Percentiles rank a stretch among this genome's conserved stretches.
phyloP scores from a whole-genome alignment of 345 rosid genomes.

The Anastatica hierochuntica region DNA sequence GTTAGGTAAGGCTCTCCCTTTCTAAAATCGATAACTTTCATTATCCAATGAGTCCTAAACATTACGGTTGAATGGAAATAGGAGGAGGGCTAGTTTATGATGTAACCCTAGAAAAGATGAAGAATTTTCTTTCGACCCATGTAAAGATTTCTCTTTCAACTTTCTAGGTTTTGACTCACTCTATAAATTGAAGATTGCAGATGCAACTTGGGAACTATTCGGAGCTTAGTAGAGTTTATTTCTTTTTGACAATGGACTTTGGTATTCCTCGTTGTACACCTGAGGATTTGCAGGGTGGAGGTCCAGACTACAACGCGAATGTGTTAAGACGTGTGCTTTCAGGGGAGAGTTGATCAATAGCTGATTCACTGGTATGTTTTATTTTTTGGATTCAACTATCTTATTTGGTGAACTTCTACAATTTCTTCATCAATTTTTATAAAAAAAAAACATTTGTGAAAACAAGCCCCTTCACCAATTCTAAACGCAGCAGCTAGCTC shows the following conservation, averaged over 20 bases:
- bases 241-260: conserved; percentile 55
- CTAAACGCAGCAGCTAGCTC: conserved; percentile 95
- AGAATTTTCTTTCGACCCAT: conserved; percentile 76
- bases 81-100: conserved; percentile 73
- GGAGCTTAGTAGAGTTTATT: not conserved
- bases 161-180: not conserved
- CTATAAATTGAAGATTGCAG: not conserved
- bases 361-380: conserved; percentile 67
- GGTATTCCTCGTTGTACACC: conserved; percentile 85
- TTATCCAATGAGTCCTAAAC: not conserved
- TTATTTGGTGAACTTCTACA: not conserved
- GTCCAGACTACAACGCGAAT: conserved; percentile 59
- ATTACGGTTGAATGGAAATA: conserved; percentile 16
- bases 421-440: not conserved
- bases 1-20: conserved; percentile 39
- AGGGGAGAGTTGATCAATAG: conserved; percentile 71
- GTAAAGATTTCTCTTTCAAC: conserved; percentile 31
- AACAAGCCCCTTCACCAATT: too few relatives aligned
- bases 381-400: not conserved
- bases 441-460: not conserved
- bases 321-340: conserved; percentile 55
- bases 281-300: conserved; percentile 74
- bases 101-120: conserved; percentile 59
- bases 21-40: not conserved
- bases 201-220: not conserved